Evolutionary conservation across 768 basidiomycete species (phyloP).

Genomic region (Kwoniella pini): DNA sequence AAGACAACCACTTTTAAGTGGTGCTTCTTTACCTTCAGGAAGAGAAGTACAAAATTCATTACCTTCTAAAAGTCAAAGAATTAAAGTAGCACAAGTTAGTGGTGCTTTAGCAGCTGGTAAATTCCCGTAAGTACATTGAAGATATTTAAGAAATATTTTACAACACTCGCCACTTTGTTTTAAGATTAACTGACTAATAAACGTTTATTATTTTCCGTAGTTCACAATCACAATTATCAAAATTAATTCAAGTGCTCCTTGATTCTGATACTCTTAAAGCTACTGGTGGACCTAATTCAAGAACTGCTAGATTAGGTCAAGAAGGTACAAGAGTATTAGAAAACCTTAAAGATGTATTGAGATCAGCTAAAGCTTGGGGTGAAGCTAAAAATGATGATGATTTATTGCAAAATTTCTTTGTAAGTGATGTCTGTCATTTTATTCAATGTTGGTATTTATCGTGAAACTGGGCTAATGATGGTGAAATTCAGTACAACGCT

Average conservation of each 20-base stretch:
- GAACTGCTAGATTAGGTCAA: conserved; percentile 50
- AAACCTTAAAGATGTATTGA: conserved; percentile 49
- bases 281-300: conserved; percentile 45
- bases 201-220: conserved; percentile 11
- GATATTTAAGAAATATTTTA: no score
- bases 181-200: not conserved
- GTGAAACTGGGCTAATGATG: conserved; percentile 2
- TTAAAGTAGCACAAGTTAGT: conserved; percentile 47
- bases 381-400: conserved; percentile 56
- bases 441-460: no score
- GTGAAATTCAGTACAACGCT: conserved; percentile 47
- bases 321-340: conserved; percentile 53
- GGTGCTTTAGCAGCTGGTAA: conserved; percentile 55
- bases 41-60: conserved; percentile 38
- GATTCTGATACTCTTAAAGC: conserved; percentile 51
- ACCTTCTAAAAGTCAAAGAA: conserved; percentile 41
- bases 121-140: conserved; percentile 52
- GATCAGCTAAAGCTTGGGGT: conserved; percentile 49
- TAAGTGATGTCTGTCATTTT: conserved; percentile 18
- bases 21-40: conserved; percentile 34
- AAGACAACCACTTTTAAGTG: conserved; percentile 27
- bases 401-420: conserved; percentile 54
- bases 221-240: conserved; percentile 52
- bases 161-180: not conserved
- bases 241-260: conserved; percentile 41